Conservation (phyloP, 495 filamentous ascomycete genomes). For the Tuber magnatum region DNA sequence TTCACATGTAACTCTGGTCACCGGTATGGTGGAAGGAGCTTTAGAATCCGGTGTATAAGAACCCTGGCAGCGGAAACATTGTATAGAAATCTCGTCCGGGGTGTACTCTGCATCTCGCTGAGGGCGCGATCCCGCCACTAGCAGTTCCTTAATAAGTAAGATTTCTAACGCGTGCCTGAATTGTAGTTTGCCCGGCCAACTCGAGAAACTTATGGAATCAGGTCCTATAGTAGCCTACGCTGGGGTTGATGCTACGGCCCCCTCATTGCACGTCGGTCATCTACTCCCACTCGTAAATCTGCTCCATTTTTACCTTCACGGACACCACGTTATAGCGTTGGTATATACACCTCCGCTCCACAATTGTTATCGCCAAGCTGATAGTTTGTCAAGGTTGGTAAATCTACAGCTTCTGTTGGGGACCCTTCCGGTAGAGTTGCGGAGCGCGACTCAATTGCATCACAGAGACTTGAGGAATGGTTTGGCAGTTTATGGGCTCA, state of each 20-base stretch:
- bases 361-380: not conserved
- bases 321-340: slow-evolving; percentile 64
- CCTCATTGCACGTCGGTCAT: slow-evolving; percentile 86
- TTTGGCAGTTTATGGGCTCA: slow-evolving; percentile 73
- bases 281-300: slow-evolving; percentile 89
- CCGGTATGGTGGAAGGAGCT: too few species aligned
- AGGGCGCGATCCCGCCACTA: not conserved
- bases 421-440: slow-evolving; percentile 74
- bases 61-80: not conserved
- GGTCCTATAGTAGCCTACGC: slow-evolving; percentile 74
- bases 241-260: slow-evolving; percentile 86
- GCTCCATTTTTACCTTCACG: slow-evolving; percentile 86
- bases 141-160: not conserved
- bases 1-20: too few species aligned
- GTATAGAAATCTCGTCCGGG: not conserved
- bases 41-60: too few species aligned
- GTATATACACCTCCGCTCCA: slow-evolving; percentile 42
- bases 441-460: slow-evolving; percentile 54
- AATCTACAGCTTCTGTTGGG: slow-evolving; percentile 76
- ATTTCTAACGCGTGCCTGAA: slow-evolving; percentile 42
- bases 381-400: slow-evolving; percentile 55
- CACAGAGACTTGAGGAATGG: slow-evolving; percentile 56
- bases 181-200: slow-evolving; percentile 49
- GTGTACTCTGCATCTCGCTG: not conserved
- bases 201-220: slow-evolving; percentile 61